Evolutionary conservation across 2,329 filamentous ascomycete species (phyloP).

Genomic region (Remersonia thermophila): DNA sequence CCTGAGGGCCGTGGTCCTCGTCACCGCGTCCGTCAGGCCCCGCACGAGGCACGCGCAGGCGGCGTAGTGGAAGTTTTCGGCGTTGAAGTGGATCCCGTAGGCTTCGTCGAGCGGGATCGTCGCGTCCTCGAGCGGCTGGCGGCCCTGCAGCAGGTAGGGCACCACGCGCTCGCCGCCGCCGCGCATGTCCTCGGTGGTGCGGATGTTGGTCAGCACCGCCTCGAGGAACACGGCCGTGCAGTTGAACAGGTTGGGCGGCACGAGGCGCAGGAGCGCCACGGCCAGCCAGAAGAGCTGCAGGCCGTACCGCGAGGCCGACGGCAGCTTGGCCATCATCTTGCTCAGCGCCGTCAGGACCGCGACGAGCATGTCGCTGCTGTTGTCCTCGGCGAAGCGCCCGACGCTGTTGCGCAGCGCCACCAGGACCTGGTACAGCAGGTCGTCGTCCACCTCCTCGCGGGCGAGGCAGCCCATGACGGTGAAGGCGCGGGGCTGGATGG

Average conservation of each 20-base stretch:
- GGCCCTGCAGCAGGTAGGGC: slow-evolving; percentile 47
- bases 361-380: slow-evolving; percentile 54
- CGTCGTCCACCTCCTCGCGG: slow-evolving; percentile 60
- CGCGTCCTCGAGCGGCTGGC: slow-evolving; percentile 48
- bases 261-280: slow-evolving; percentile 51
- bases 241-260: slow-evolving; percentile 51
- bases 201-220: slow-evolving; percentile 51
- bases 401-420: slow-evolving; percentile 55
- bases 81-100: slow-evolving; percentile 52
- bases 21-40: slow-evolving; percentile 50
- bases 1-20: slow-evolving; percentile 44
- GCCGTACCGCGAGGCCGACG: slow-evolving; percentile 53
- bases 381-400: slow-evolving; percentile 51
- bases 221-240: slow-evolving; percentile 54
- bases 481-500: slow-evolving; percentile 57
- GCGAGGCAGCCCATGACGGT: slow-evolving; percentile 60
- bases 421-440: slow-evolving; percentile 57
- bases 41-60: slow-evolving; percentile 52
- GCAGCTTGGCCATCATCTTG: slow-evolving; percentile 60
- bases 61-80: slow-evolving; percentile 55
- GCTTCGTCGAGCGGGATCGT: slow-evolving; percentile 49
- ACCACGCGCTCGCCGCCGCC: slow-evolving; percentile 48
- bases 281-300: slow-evolving; percentile 60
- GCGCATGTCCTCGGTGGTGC: slow-evolving; percentile 45
- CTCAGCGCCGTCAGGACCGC: slow-evolving; percentile 55